Conservation (phyloP, 1,284 basidiomycete genomes). For the Chondrostereum purpureum region DNA sequence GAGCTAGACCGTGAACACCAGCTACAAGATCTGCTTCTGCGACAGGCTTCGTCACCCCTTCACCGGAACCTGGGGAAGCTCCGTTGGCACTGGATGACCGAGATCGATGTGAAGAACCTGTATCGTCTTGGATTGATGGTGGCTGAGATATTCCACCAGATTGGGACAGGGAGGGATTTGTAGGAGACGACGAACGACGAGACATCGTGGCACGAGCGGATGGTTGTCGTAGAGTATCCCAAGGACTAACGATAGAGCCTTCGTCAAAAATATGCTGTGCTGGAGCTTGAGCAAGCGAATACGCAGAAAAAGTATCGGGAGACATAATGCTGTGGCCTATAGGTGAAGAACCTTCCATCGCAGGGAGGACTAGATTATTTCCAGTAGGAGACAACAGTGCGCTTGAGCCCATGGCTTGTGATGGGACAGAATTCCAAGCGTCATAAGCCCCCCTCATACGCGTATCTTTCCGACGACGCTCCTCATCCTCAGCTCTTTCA, state of each 20-base stretch:
- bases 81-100: conserved; percentile 27
- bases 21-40: conserved; percentile 34
- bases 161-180: conserved; percentile 19
- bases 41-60: conserved; percentile 16
- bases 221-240: conserved; percentile 22
- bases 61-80: conserved; percentile 32
- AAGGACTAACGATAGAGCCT: conserved; percentile 21
- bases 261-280: conserved; percentile 2
- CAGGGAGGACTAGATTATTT: conserved; percentile 27
- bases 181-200: conserved; percentile 18
- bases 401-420: conserved; percentile 22
- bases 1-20: conserved; percentile 39
- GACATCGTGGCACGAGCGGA: not conserved
- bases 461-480: conserved; percentile 47
- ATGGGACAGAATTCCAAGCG: conserved; percentile 65
- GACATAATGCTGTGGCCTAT: not conserved
- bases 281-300: conserved; percentile 14
- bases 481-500: conserved; percentile 61
- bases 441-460: conserved; percentile 54
- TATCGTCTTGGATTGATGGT: conserved; percentile 1
- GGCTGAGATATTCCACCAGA: conserved; percentile 11
- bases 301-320: conserved; percentile 3
- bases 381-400: conserved; percentile 20
- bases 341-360: conserved; percentile 12
- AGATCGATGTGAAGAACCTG: conserved; percentile 20